Percentiles rank a stretch among this genome's conserved stretches.
These are phyloP conservation scores for Scutellaria baicalensis DNA, from an alignment of 257 asterid genomes.

Conservation along the genomic window DNA sequence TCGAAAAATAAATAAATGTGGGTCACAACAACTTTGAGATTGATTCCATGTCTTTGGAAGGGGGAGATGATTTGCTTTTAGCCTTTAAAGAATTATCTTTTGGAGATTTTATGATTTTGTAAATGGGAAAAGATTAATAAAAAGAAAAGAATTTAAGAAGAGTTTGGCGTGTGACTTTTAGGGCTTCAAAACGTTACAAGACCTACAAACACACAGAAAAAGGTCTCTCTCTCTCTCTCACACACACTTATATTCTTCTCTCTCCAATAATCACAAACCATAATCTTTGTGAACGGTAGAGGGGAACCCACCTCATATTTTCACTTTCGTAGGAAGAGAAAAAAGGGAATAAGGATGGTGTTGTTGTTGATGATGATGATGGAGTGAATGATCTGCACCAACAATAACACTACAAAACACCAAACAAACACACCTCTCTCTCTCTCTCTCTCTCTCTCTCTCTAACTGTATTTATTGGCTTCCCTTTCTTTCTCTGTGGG, in stretches of 20 bases:
- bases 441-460: too few relatives aligned
- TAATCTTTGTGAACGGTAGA: constrained; percentile 31
- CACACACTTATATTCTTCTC: constrained; percentile 26
- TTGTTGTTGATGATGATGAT: background rate
- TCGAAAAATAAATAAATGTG: too few relatives aligned
- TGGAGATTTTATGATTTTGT: background rate
- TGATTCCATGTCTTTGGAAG: constrained; percentile 1
- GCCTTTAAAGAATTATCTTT: constrained; percentile 6
- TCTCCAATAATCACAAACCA: constrained; percentile 53
- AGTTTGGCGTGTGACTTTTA: constrained; percentile 46
- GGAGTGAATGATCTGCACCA: constrained; percentile 2
- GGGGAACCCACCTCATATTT: constrained; percentile 33
- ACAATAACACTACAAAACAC: background rate
- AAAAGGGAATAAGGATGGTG: background rate
- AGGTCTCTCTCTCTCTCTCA: background rate
- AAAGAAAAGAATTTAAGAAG: background rate
- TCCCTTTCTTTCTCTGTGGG: background rate
- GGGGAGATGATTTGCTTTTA: background rate
- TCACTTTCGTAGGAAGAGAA: background rate
- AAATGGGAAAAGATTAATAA: background rate
- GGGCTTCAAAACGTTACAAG: constrained; percentile 36
- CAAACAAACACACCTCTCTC: background rate
- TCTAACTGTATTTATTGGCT: too few relatives aligned
- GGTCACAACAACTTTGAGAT: background rate
- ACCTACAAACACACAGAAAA: constrained; percentile 28